A percentile compares a stretch with the other conserved stretches of the same genome.
Conservation (phyloP, 148 eudicot species). For the Bassia scoparia region DNA sequence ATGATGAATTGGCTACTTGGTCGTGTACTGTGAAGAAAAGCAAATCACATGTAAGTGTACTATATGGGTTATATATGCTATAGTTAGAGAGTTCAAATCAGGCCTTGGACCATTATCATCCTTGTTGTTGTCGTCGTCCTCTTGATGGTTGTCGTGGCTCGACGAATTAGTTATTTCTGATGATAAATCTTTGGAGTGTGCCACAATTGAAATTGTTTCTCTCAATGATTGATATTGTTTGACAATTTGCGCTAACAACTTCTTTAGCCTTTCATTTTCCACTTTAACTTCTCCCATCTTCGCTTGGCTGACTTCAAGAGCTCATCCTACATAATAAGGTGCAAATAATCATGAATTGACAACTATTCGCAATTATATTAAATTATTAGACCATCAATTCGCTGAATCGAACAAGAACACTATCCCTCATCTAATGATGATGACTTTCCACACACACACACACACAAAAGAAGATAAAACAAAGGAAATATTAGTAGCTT, state of each 20-base stretch:
- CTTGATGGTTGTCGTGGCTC: neutral
- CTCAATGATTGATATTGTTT: constrained; percentile 36
- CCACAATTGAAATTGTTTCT: constrained; percentile 25
- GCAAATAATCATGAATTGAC: too few species aligned
- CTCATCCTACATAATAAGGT: constrained; percentile 31
- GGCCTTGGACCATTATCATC: constrained; percentile 21
- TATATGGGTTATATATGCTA: too few species aligned
- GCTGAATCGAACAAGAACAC: neutral
- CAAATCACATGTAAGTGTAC: too few species aligned
- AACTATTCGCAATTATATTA: too few species aligned
- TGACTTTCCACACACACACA: too few species aligned
- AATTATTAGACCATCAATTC: neutral
- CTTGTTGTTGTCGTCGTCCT: neutral
- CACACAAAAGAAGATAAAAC: too few species aligned
- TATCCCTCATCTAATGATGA: too few species aligned
- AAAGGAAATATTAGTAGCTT: too few species aligned
- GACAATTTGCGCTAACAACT: constrained; percentile 27
- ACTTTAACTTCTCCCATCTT: constrained; percentile 47
- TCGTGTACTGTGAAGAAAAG: too few species aligned
- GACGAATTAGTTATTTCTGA: constrained; percentile 9
- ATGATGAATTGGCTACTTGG: too few species aligned
- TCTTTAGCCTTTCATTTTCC: constrained; percentile 44
- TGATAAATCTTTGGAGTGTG: neutral
- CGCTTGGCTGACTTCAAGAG: constrained; percentile 32
- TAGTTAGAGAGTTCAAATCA: constrained; percentile 34